A percentile compares a stretch with the other conserved stretches of the same genome.
Conservation (phyloP, 345 rosid species). For the Rhodamnia rubescens region DNA sequence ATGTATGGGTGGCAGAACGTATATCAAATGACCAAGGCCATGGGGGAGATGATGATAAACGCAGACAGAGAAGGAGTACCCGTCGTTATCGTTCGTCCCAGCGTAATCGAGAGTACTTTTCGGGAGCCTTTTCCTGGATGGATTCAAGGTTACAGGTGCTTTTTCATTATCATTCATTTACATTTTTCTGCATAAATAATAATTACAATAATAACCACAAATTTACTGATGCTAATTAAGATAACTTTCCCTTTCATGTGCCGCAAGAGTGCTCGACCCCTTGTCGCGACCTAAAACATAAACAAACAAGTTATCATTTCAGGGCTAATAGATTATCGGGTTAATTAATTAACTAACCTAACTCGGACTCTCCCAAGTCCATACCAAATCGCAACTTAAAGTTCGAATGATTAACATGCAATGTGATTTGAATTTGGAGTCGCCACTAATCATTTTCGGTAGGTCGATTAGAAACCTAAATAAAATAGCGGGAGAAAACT, state of each 20-base stretch:
- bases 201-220: neutral
- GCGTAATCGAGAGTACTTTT: conserved; percentile 11
- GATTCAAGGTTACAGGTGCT: conserved; percentile 18
- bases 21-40: conserved; percentile 25
- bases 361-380: too few species aligned
- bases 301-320: too few species aligned
- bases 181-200: neutral
- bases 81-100: conserved; percentile 19
- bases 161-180: neutral
- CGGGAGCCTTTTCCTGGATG: conserved; percentile 23
- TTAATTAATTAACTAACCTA: too few species aligned
- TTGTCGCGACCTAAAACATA: too few species aligned
- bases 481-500: too few species aligned
- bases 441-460: too few species aligned
- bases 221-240: neutral
- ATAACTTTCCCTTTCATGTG: neutral
- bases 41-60: conserved; percentile 20
- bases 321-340: too few species aligned
- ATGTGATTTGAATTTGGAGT: too few species aligned
- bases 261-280: conserved; percentile 21
- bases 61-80: conserved; percentile 6
- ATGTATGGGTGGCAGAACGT: conserved; percentile 17
- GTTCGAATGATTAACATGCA: too few species aligned
- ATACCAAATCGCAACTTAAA: too few species aligned
- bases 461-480: too few species aligned